Percentiles rank a stretch among this genome's conserved stretches.
phyloP scores from a whole-genome alignment of 257 asterid genomes.

The Jacaranda copaia region DNA sequence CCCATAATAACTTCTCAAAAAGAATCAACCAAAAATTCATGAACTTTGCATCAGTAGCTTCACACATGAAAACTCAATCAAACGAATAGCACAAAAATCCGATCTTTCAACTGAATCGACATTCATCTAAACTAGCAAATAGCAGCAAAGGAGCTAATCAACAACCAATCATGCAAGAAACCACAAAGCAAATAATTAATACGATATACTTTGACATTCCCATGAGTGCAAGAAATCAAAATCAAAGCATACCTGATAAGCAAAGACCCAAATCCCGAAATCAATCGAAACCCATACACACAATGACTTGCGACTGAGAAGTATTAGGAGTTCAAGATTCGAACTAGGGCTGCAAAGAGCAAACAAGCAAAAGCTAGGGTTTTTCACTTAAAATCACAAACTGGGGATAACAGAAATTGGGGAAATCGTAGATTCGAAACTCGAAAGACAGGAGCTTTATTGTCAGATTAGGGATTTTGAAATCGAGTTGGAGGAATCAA shows the following conservation, averaged over 20 bases:
- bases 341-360: constrained; percentile 47
- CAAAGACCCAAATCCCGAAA: constrained; percentile 32
- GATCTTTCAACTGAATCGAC: constrained; percentile 14
- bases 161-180: neutral
- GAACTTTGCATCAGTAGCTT: constrained; percentile 19
- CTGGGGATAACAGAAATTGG: constrained; percentile 25
- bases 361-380: constrained; percentile 53
- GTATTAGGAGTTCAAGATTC: constrained; percentile 39
- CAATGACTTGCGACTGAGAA: constrained; percentile 43
- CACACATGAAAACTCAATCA: constrained; percentile 11
- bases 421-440: constrained; percentile 37
- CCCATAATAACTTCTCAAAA: neutral
- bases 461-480: constrained; percentile 48
- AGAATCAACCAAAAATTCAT: neutral
- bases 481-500: constrained; percentile 56
- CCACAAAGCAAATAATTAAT: neutral
- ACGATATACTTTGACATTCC: constrained; percentile 24
- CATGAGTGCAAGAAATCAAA: constrained; percentile 30
- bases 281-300: constrained; percentile 33
- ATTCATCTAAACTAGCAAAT: constrained; percentile 29
- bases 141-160: constrained; percentile 27
- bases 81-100: neutral
- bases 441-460: constrained; percentile 16
- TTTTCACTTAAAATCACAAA: constrained; percentile 49
- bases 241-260: constrained; percentile 49